Evolutionary conservation across 2,329 filamentous ascomycete species (phyloP).

Genomic region (Penicillium sp.): DNA sequence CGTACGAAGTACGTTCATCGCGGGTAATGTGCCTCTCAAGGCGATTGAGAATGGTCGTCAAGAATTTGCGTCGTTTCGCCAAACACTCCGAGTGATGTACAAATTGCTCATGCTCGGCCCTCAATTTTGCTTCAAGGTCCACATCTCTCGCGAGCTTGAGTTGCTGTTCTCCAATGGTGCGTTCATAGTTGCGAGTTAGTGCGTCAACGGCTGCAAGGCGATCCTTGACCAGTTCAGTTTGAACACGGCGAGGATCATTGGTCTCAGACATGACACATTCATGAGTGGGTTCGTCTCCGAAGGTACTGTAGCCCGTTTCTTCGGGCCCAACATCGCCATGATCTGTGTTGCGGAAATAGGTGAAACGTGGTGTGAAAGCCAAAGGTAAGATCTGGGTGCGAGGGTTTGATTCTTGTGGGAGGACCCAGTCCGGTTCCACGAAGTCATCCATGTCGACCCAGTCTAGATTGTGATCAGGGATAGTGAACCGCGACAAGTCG

Average conservation of each 20-base stretch:
- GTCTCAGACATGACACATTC: slow-evolving; percentile 91
- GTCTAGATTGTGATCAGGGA: slow-evolving; percentile 88
- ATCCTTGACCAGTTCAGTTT: slow-evolving; percentile 77
- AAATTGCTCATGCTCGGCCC: slow-evolving; percentile 49
- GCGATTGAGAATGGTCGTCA: slow-evolving; percentile 56
- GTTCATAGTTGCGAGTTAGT: slow-evolving; percentile 72
- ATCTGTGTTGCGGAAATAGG: slow-evolving; percentile 95
- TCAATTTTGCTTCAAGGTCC: slow-evolving; percentile 46
- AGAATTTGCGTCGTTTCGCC: slow-evolving; percentile 56
- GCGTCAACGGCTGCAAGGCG: slow-evolving; percentile 73
- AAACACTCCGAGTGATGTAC: slow-evolving; percentile 56
- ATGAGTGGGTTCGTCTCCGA: slow-evolving; percentile 90
- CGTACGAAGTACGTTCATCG: slow-evolving; percentile 47
- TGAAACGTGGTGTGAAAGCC: slow-evolving; percentile 88
- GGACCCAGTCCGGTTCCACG: slow-evolving; percentile 93
- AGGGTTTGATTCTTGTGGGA: slow-evolving; percentile 83
- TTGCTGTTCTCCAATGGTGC: slow-evolving; percentile 71
- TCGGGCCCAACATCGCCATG: slow-evolving; percentile 73
- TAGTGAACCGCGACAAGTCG: slow-evolving; percentile 82
- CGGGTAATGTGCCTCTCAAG: slow-evolving; percentile 49
- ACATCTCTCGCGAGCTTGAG: slow-evolving; percentile 56
- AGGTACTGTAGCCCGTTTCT: slow-evolving; percentile 76
- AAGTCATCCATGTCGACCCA: slow-evolving; percentile 99
- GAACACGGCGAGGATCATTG: slow-evolving; percentile 83
- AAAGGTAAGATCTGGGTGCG: slow-evolving; percentile 92